These are phyloP conservation scores for Lichtheimia ramosa DNA, from an alignment of 371 early-diverging fungal genomes.

Conservation along the genomic window DNA sequence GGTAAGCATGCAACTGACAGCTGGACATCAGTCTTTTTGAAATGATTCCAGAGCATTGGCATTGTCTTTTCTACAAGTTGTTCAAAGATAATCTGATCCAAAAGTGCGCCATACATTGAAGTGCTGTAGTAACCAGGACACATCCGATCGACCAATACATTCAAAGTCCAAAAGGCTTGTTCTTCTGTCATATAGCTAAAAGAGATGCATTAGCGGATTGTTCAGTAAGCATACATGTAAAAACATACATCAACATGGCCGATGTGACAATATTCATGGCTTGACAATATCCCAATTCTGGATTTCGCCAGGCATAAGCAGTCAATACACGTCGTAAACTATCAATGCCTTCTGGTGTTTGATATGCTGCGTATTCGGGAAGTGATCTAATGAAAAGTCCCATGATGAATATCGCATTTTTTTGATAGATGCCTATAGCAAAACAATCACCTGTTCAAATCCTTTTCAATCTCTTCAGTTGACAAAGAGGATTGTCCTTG, in stretches of 20 bases:
- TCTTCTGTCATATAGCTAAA: conserved; percentile 87
- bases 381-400: conserved; percentile 50
- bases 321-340: conserved; percentile 86
- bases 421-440: too few relatives aligned
- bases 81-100: conserved; percentile 96
- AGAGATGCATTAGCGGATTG: conserved; percentile 8
- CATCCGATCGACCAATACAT: conserved; percentile 85
- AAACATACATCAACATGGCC: conserved; percentile 75
- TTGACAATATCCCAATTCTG: conserved; percentile 97
- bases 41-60: conserved; percentile 78
- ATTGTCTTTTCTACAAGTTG: conserved; percentile 77
- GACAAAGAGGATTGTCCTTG: conserved; percentile 67
- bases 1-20: conserved; percentile 93
- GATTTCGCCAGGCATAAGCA: conserved; percentile 83
- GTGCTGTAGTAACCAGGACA: conserved; percentile 96
- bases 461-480: conserved; percentile 97
- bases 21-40: conserved; percentile 87
- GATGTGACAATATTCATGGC: conserved; percentile 98
- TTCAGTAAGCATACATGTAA: too few relatives aligned
- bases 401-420: neutral
- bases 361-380: conserved; percentile 94
- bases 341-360: conserved; percentile 88
- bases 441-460: conserved; percentile 72
- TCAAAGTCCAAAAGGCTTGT: conserved; percentile 94
- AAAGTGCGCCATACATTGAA: conserved; percentile 95